Conservation (phyloP, 768 basidiomycete genomes). For the Lactarius hengduanensis region DNA sequence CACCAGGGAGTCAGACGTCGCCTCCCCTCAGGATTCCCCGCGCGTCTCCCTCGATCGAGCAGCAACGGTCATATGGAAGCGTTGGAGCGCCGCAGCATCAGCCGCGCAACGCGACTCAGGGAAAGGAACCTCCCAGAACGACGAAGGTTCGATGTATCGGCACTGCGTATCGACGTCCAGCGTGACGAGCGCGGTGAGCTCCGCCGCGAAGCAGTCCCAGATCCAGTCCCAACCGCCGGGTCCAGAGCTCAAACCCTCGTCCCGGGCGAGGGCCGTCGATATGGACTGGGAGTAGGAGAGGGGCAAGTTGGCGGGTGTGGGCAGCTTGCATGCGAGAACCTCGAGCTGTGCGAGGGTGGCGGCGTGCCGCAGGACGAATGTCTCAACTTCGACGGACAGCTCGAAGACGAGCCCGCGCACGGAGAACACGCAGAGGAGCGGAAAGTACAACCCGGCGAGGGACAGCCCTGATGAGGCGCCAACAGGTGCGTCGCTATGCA, state of each 20-base stretch:
- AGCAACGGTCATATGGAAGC: background rate
- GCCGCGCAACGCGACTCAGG: background rate
- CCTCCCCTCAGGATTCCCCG: too few species aligned
- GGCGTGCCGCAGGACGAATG: constrained; percentile 1
- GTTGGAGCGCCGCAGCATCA: background rate
- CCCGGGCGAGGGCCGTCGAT: too few species aligned
- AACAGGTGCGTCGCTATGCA: background rate
- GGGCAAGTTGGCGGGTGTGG: too few species aligned
- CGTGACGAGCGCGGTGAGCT: background rate
- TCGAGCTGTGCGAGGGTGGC: background rate
- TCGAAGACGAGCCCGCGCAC: background rate
- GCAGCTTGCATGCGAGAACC: background rate
- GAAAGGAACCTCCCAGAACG: background rate
- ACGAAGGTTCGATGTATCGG: background rate
- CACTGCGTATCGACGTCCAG: constrained; percentile 1
- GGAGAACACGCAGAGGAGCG: constrained; percentile 2
- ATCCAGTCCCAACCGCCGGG: background rate
- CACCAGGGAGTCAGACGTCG: background rate
- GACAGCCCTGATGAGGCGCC: background rate
- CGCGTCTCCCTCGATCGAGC: background rate
- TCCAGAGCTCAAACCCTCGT: background rate
- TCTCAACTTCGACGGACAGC: background rate
- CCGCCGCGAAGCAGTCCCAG: background rate
- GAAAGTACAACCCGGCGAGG: background rate
- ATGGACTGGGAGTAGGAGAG: background rate